Base-by-base conservation (phyloP, 768 basidiomycete species). In the Lentinula lateritia region DNA sequence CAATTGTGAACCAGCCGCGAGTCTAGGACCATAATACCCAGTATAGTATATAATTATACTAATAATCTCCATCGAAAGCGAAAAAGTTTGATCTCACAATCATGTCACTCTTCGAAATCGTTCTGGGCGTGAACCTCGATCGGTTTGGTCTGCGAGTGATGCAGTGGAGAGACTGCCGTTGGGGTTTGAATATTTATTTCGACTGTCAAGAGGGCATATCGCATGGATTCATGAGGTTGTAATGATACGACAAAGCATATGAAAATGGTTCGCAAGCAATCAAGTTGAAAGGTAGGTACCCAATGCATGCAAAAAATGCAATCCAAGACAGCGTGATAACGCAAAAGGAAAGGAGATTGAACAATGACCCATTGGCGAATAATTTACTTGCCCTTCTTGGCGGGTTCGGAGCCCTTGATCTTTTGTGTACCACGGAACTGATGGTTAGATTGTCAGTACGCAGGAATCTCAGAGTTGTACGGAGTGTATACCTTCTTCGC, bases 371-470 rank as follows among this genome's bases (percentile, higher is more conserved):
- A 28, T n/a, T 23, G 61, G 70, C 66, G 65, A 65, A 69, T 69
- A 73, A 63, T 73, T 74, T 91, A 93, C 82, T 93, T 93, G 75
- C 87, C 85, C 86, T 95, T 95, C 91, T 95, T 95, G 66, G 88
- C 82, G 50, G 93, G 83, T 70, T 95, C 93, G 66, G 89, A 82
- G 61, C 93, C 94, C 88, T 97, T 98, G 80, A 78, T 65, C 85
- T 98, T 98, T 82, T 92, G 91, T 74, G 91, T 95, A 69, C 96
- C 95, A 72, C 95, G 92, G 79, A 95, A 78, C 95, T 98, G 68
- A 13, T 61, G 63, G 57, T 53, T 61, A 42, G 20, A 61, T 38
- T 38, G 50, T 70, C 38, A 68, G 62, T 43, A 67, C 56, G 28
- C 28, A 28, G 69, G 66, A 45, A 13, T 5, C 28, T 34, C 20